Evolutionary conservation across 2,329 filamentous ascomycete genomes (phyloP), one percentile per base, ranked within the genome.

Genomic region (Balansia obtecta): DNA sequence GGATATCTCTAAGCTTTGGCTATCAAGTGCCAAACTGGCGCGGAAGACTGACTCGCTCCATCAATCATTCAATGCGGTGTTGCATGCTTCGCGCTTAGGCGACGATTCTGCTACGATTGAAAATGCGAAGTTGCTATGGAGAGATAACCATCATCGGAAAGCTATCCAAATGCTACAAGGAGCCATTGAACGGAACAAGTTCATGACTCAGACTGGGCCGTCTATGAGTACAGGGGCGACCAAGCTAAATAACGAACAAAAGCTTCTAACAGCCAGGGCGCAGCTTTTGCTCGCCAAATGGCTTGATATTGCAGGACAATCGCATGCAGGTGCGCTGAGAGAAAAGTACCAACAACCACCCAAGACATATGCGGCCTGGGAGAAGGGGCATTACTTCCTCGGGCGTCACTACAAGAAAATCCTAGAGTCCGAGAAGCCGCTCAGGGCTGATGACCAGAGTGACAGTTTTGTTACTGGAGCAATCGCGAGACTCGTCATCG

Each of bases 361-460:
- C n/a, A 82, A 78, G 61, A 82, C 79, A 1, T 72, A 74, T 58
- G 69, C 73, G 5, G 80, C 80, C 48, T 98, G 91, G 90, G 93
- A 98, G 63, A 97, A 96, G 66, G 90, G 88, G 0, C 91, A 97
- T 63, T 98, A 97, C 65, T 95, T 96, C 64, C 77, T 99, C 10
- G 93, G 93, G 5, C 88, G 91, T 45, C 89, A 97, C 67, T 98
- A 98, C 75, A 94, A 95, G 65, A 98, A 96, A 66, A 78, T 97
- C 4, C 72, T 96, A 3, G 91, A 97, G 60, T 87, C 88, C 0
- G 89, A 97, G 64, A 90, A 88, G 65, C 72, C 77, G 2, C 78
- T 95, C 48, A 82, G 85, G 38, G 73, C 79, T 16, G 79, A 84
- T 30, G 89, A 90, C 55, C 89, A 95, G 65, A 83, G 78, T 41